These are phyloP conservation scores for Chlorella sp. DNA, from an alignment of 139 green algal species.

Conservation along the genomic window DNA sequence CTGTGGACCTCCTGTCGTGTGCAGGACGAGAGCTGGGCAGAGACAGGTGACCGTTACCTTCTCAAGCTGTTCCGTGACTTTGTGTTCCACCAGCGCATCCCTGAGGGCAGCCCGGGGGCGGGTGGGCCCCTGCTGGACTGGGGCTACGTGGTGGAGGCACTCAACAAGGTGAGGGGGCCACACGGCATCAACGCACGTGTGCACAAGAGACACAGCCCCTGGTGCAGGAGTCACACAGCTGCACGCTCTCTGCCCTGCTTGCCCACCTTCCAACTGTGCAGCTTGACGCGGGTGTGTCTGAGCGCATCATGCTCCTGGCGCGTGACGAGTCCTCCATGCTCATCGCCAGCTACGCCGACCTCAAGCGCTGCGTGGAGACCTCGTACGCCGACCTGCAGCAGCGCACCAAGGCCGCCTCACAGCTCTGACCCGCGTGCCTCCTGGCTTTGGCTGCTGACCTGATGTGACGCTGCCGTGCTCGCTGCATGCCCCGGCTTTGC, in stretches of 20 bases:
- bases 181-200: too few relatives aligned
- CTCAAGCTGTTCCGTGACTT: slow-evolving; percentile 92
- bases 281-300: slow-evolving; percentile 66
- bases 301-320: slow-evolving; percentile 79
- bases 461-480: too few relatives aligned
- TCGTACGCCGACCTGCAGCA: slow-evolving; percentile 3
- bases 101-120: slow-evolving; percentile 26
- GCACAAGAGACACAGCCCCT: too few relatives aligned
- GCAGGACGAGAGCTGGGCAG: slow-evolving; percentile 34
- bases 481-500: too few relatives aligned
- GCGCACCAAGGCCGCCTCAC: too few relatives aligned
- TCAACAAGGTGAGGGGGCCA: slow-evolving; percentile 90
- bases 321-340: slow-evolving; percentile 84
- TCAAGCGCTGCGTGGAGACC: slow-evolving; percentile 43
- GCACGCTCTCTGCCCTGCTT: too few relatives aligned
- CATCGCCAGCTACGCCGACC: slow-evolving; percentile 81
- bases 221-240: too few relatives aligned
- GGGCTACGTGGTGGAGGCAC: slow-evolving; percentile 74
- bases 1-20: background rate
- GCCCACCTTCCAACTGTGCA: too few relatives aligned
- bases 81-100: slow-evolving; percentile 73
- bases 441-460: too few relatives aligned
- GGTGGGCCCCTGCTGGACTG: slow-evolving; percentile 77
- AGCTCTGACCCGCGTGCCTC: too few relatives aligned
- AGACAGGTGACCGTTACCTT: slow-evolving; percentile 80